A percentile compares a stretch with the other conserved stretches of the same genome.
Evolutionary conservation across 148 eudicot genomes (phyloP).

Genomic region (Diospyros lotus): DNA sequence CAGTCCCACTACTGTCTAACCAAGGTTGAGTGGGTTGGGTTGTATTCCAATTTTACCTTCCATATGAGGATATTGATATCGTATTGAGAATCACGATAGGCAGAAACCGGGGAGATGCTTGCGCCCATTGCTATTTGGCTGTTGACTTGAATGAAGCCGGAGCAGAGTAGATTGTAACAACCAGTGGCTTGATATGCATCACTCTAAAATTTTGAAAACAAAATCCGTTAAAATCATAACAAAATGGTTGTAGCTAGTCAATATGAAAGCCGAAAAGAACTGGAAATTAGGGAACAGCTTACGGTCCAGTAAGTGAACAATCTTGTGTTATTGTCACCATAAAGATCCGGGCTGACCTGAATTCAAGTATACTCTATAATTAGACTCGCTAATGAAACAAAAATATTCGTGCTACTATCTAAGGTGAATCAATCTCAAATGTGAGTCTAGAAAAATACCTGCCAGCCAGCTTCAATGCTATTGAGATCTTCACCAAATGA

Average conservation of each 20-base stretch:
- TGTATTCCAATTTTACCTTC: slow-evolving; percentile 61
- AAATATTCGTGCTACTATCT: too few relatives aligned
- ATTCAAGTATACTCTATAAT: slow-evolving; percentile 13
- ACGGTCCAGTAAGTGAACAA: slow-evolving; percentile 93
- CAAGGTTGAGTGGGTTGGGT: background rate
- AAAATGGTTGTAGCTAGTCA: background rate
- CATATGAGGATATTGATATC: slow-evolving; percentile 96
- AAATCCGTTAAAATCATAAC: background rate
- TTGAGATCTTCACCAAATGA: slow-evolving; percentile 61
- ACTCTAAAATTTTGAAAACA: slow-evolving; percentile 44
- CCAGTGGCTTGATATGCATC: slow-evolving; percentile 99
- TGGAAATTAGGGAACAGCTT: slow-evolving; percentile 14
- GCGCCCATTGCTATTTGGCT: slow-evolving; percentile 98
- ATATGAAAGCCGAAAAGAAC: background rate
- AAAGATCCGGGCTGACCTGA: slow-evolving; percentile 93
- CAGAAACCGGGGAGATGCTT: slow-evolving; percentile 90
- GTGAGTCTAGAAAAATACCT: slow-evolving; percentile 22
- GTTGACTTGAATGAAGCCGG: slow-evolving; percentile 93
- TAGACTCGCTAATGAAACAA: background rate
- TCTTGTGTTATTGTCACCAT: slow-evolving; percentile 93
- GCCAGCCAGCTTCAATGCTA: slow-evolving; percentile 67
- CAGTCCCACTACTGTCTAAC: too few relatives aligned
- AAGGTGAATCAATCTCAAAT: too few relatives aligned
- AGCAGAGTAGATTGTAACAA: slow-evolving; percentile 91
- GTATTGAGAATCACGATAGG: slow-evolving; percentile 64